Base-by-base conservation (phyloP, 495 filamentous ascomycete species). In the Letharia lupina region DNA sequence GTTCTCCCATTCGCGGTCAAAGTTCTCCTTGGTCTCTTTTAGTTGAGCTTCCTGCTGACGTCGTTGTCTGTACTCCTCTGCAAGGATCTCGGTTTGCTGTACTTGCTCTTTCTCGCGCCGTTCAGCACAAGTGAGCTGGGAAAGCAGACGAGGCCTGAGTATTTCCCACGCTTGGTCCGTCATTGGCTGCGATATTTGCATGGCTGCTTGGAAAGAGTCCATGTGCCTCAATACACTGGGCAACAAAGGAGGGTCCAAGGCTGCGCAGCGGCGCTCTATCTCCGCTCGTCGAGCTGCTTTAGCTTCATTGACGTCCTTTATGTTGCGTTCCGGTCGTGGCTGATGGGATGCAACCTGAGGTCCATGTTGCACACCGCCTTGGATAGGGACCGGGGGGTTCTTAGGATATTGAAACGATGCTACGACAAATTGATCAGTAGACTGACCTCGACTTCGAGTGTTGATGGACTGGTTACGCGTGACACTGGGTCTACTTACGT, bases 1-100 rank as follows among this genome's bases (percentile, higher is more conserved):
- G n/a, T 84, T 82, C 66, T 91, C 88, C 86, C 86, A 90, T 58
- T 84, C 78, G 58, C 82, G 79, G 67, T 88, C 86, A 52, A 83
- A 70, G 23, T 80, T 74, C 62, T 89, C 86, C 68, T 84, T 84
- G 28, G 79, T 77, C 65, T 86, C 83, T 73, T 83, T 85, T 7
- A 74, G 70, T 62, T 71, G 79, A 6, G 74, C 68, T 67, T 83
- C 80, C 68, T 75, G 70, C n/a, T 77, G 76, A 11, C 72, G 73
- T 39, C 76, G 75, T 63, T 77, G 77, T 68, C 75, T 77, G 59
- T 70, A 73, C 68, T 73, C 75, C 57, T 80, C 77, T 66, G 83
- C 74, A 57, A 81, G 72, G 37, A 75, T 71, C 54, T 77, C 75
- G 20, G 73, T 70, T 50, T 80, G 73, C 57, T 75, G 71, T 12